Percentiles rank a stretch among this genome's conserved stretches.
Conservation (phyloP, 1,284 basidiomycete genomes). For the Cutaneotrichosporon arboriforme region DNA sequence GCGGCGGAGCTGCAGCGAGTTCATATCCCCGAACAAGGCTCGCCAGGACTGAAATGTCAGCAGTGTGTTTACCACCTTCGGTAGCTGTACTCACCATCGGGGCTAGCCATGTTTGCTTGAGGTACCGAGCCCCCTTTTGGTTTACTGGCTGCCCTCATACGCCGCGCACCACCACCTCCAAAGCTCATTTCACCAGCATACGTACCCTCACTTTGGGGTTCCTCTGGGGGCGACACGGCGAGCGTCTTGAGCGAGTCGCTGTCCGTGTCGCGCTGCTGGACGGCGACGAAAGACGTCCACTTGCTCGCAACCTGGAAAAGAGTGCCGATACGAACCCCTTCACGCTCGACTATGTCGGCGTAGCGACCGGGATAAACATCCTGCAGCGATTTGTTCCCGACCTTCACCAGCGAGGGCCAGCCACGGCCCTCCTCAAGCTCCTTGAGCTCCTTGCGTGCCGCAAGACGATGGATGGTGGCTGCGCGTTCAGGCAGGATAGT, state of each 20-base stretch:
- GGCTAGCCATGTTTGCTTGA: neutral
- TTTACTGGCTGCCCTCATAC: too few relatives aligned
- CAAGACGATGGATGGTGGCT: slow-evolving; percentile 52
- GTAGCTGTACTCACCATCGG: too few relatives aligned
- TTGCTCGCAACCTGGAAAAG: slow-evolving; percentile 54
- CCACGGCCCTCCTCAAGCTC: slow-evolving; percentile 35
- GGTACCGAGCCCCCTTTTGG: neutral
- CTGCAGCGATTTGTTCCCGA: slow-evolving; percentile 1
- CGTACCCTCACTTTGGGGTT: too few relatives aligned
- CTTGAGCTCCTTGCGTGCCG: slow-evolving; percentile 54
- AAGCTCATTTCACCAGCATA: too few relatives aligned
- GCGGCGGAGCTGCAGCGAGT: too few relatives aligned
- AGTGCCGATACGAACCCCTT: slow-evolving; percentile 47
- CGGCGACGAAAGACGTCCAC: slow-evolving; percentile 58
- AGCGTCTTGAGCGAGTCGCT: neutral
- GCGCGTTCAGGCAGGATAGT: slow-evolving; percentile 6
- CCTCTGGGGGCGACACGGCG: neutral
- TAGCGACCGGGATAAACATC: neutral
- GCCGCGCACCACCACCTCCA: too few relatives aligned
- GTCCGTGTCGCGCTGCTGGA: slow-evolving; percentile 40
- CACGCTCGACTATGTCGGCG: slow-evolving; percentile 35
- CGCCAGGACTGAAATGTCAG: too few relatives aligned
- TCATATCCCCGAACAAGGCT: too few relatives aligned
- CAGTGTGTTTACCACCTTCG: too few relatives aligned
- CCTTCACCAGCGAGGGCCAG: slow-evolving; percentile 1